phyloP scores from a whole-genome alignment of 163 green algal species.

The Scenedesmus sp. region DNA sequence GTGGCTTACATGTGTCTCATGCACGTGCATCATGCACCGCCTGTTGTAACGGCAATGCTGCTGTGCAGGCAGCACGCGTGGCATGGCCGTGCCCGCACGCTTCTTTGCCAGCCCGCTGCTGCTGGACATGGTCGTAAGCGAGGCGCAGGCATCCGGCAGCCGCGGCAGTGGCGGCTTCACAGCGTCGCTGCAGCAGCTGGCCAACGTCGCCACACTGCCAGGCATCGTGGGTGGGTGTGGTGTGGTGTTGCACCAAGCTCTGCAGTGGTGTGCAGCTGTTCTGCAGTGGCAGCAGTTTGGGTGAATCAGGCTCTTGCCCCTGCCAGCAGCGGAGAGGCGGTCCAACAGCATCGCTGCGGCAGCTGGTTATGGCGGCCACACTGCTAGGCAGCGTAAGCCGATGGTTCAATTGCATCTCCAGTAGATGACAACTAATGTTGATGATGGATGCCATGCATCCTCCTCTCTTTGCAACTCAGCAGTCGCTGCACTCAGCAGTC shows the following conservation, averaged over 20 bases:
- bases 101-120: conserved; percentile 48
- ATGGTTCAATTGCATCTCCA: not conserved
- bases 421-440: too few species aligned
- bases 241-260: too few species aligned
- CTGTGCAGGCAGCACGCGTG: conserved; percentile 21
- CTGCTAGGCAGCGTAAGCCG: conserved; percentile 19
- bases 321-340: not conserved
- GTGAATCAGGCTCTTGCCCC: too few species aligned
- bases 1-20: too few species aligned
- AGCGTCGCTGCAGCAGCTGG: conserved; percentile 47
- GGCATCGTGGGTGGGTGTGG: conserved; percentile 41
- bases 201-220: conserved; percentile 42
- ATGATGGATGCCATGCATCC: too few species aligned
- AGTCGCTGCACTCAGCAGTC: too few species aligned
- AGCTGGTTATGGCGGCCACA: conserved; percentile 37
- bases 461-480: too few species aligned
- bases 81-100: conserved; percentile 23
- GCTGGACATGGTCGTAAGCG: conserved; percentile 27
- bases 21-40: not conserved
- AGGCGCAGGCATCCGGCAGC: conserved; percentile 27
- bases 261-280: too few species aligned
- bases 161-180: conserved; percentile 16
- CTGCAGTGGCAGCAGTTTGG: not conserved
- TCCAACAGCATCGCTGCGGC: conserved; percentile 34
- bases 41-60: not conserved